phyloP scores from a whole-genome alignment of 768 basidiomycete genomes.

The Pseudohyphozyma bogoriensis region DNA sequence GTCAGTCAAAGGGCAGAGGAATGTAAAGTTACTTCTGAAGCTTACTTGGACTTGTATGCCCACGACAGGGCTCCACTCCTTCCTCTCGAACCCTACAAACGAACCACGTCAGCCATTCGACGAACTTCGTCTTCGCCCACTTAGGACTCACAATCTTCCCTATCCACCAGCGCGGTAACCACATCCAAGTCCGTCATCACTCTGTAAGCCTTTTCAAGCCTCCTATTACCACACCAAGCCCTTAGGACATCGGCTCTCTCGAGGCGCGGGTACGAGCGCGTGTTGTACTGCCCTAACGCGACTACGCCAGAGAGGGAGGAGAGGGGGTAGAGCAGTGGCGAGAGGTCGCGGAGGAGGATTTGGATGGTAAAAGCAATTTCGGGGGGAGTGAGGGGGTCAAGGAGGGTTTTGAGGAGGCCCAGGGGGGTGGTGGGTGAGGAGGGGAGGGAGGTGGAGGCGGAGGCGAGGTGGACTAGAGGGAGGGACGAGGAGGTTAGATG shows the following conservation, averaged over 20 bases:
- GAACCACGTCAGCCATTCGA: too few species aligned
- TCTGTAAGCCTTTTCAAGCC: too few species aligned
- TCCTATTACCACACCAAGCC: too few species aligned
- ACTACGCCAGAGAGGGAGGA: constrained; percentile 44
- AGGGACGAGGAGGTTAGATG: too few species aligned
- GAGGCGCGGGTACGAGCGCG: constrained; percentile 49
- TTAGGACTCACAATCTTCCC: constrained; percentile 36
- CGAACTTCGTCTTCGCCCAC: too few species aligned
- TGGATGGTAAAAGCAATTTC: constrained; percentile 67
- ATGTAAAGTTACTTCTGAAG: background rate
- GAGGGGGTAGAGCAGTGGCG: constrained; percentile 65
- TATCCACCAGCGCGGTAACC: constrained; percentile 41
- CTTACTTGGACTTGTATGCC: constrained; percentile 56
- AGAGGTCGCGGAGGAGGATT: constrained; percentile 76
- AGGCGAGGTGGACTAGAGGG: constrained; percentile 12
- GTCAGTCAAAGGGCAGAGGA: background rate
- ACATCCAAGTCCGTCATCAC: constrained; percentile 52
- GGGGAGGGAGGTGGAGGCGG: constrained; percentile 31
- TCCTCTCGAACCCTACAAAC: background rate
- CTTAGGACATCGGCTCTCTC: too few species aligned
- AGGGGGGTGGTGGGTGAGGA: constrained; percentile 37
- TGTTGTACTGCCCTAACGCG: constrained; percentile 51
- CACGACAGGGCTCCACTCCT: constrained; percentile 32
- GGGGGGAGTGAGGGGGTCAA: constrained; percentile 49
- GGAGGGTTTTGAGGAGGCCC: constrained; percentile 51